These are phyloP conservation scores for Amaranthus palmeri DNA, from an alignment of 148 eudicot genomes.

Conservation along the genomic window DNA sequence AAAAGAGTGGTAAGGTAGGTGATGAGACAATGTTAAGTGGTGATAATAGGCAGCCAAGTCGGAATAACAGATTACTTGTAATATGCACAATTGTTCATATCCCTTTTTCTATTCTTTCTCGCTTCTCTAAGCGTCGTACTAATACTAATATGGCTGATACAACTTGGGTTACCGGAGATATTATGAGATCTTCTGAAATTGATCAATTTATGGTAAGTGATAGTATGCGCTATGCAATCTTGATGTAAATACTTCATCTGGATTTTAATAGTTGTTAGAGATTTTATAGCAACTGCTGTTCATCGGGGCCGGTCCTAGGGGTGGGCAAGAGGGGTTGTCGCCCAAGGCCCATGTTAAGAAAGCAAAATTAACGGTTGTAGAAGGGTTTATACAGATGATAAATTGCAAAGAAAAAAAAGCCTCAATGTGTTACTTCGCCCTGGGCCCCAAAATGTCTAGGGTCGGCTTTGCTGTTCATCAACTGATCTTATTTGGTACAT, in stretches of 20 bases:
- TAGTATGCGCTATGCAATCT: slow-evolving; percentile 68
- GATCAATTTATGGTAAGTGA: slow-evolving; percentile 74
- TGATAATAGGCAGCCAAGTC: slow-evolving; percentile 22
- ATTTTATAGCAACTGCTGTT: too few species aligned
- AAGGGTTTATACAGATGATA: too few species aligned
- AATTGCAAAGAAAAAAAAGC: too few species aligned
- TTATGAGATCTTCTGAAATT: slow-evolving; percentile 44
- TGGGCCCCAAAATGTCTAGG: too few species aligned
- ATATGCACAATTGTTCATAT: slow-evolving; percentile 35
- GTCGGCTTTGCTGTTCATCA: too few species aligned
- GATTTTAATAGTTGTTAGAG: too few species aligned
- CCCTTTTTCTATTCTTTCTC: slow-evolving; percentile 47
- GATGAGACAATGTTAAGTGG: slow-evolving; percentile 50
- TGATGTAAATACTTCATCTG: slow-evolving; percentile 54
- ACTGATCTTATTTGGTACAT: too few species aligned
- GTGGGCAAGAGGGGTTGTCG: too few species aligned
- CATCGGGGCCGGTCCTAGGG: background rate
- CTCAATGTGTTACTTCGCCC: too few species aligned
- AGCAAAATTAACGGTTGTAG: too few species aligned
- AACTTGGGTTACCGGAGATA: slow-evolving; percentile 54
- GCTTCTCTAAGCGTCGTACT: slow-evolving; percentile 42
- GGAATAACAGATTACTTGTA: slow-evolving; percentile 34
- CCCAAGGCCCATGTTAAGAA: too few species aligned
- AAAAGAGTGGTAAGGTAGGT: slow-evolving; percentile 53
- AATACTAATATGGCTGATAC: slow-evolving; percentile 43